Evolutionary conservation across 495 filamentous ascomycete genomes (phyloP).

Genomic region (Penicillium silybi): DNA sequence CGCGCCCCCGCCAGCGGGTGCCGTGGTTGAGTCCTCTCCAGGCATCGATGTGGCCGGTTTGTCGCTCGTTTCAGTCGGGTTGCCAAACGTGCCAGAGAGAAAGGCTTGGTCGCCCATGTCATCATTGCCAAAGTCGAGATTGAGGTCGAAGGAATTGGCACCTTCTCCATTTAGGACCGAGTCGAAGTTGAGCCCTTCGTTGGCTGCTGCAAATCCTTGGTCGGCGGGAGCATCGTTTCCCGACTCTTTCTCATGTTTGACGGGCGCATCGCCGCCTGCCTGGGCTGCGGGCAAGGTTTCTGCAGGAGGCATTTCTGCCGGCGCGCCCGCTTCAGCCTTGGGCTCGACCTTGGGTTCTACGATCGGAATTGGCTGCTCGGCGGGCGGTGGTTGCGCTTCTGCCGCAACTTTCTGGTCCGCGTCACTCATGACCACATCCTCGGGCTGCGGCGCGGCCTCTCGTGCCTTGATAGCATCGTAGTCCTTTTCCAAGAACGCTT

Average conservation of each 20-base stretch:
- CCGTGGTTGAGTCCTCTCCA: constrained; percentile 24
- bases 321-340: constrained; percentile 12
- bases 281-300: constrained; percentile 10
- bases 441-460: constrained; percentile 27
- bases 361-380: constrained; percentile 14
- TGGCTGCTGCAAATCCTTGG: constrained; percentile 18
- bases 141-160: constrained; percentile 43
- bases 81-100: constrained; percentile 35
- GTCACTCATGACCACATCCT: constrained; percentile 35
- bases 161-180: constrained; percentile 33
- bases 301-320: constrained; percentile 9
- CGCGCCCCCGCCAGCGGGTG: constrained; percentile 37
- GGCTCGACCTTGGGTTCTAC: constrained; percentile 10
- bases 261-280: constrained; percentile 11
- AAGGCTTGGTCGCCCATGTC: constrained; percentile 44
- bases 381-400: constrained; percentile 8
- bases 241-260: constrained; percentile 27
- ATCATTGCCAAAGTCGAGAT: constrained; percentile 45
- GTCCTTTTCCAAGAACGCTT: constrained; percentile 44
- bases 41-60: constrained; percentile 22
- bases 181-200: constrained; percentile 39
- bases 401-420: constrained; percentile 14
- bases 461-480: constrained; percentile 39
- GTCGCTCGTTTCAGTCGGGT: constrained; percentile 15
- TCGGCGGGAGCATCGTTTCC: constrained; percentile 10